phyloP scores from a whole-genome alignment of 768 basidiomycete species.

The Boletus insuetus region DNA sequence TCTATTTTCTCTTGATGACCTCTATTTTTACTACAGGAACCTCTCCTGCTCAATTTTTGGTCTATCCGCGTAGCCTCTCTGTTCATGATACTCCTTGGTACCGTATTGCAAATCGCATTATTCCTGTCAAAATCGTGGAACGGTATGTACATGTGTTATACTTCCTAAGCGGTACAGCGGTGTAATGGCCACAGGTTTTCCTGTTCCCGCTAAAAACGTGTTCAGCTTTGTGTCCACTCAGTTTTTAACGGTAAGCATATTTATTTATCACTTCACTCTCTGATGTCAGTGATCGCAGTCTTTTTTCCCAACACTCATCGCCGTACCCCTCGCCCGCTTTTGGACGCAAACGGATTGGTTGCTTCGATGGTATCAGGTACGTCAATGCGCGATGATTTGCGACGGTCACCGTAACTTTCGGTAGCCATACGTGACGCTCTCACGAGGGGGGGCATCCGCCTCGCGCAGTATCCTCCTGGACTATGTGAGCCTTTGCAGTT shows the following conservation, averaged over 20 bases:
- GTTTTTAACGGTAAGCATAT: conserved; percentile 42
- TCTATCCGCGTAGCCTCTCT: conserved; percentile 40
- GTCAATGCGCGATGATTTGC: conserved; percentile 8
- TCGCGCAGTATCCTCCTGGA: conserved; percentile 62
- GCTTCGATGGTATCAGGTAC: conserved; percentile 57
- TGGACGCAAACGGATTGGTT: conserved; percentile 55
- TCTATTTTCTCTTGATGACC: not conserved
- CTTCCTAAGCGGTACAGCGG: not conserved
- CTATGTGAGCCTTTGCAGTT: conserved; percentile 46
- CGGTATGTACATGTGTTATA: conserved; percentile 8
- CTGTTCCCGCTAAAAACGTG: conserved; percentile 47
- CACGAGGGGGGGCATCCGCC: conserved; percentile 50
- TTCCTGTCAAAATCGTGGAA: conserved; percentile 15
- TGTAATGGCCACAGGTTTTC: conserved; percentile 44
- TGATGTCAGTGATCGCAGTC: conserved; percentile 36
- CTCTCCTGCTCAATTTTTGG: conserved; percentile 35
- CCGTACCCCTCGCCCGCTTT: conserved; percentile 48
- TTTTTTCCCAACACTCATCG: conserved; percentile 53
- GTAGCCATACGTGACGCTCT: conserved; percentile 62
- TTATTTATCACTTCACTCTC: not conserved
- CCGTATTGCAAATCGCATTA: conserved; percentile 12
- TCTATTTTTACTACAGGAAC: conserved; percentile 20
- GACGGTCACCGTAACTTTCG: conserved; percentile 3
- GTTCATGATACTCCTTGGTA: conserved; percentile 37
- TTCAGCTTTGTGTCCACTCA: conserved; percentile 47